Conservation (phyloP, 768 basidiomycete species). For the Hysterangium stoloniferum region DNA sequence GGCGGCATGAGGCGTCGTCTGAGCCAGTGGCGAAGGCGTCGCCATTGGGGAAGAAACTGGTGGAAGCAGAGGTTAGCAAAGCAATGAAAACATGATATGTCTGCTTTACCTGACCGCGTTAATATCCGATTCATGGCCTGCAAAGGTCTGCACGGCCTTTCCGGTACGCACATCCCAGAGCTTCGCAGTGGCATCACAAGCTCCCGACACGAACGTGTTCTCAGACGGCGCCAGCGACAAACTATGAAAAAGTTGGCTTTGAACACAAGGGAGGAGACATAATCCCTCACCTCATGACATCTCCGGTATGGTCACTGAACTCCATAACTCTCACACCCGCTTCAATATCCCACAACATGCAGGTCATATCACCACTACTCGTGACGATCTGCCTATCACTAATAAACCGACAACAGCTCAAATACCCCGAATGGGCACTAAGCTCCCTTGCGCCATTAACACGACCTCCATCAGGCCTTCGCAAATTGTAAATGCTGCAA, state of each 20-base stretch:
- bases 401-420: slow-evolving; percentile 97
- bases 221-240: slow-evolving; percentile 91
- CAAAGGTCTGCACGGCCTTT: slow-evolving; percentile 96
- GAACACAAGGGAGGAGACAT: background rate
- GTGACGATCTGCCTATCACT: slow-evolving; percentile 99
- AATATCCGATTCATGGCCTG: slow-evolving; percentile 97
- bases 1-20: slow-evolving; percentile 95
- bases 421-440: slow-evolving; percentile 95
- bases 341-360: slow-evolving; percentile 99
- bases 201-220: slow-evolving; percentile 96
- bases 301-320: slow-evolving; percentile 98
- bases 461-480: slow-evolving; percentile 58
- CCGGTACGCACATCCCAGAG: slow-evolving; percentile 98
- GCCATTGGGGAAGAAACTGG: slow-evolving; percentile 97
- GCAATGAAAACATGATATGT: slow-evolving; percentile 10
- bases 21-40: slow-evolving; percentile 99
- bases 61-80: slow-evolving; percentile 15
- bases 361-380: slow-evolving; percentile 98
- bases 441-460: slow-evolving; percentile 91
- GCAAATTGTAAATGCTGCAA: slow-evolving; percentile 95
- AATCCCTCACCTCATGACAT: slow-evolving; percentile 89
- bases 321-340: slow-evolving; percentile 96
- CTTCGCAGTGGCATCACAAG: slow-evolving; percentile 97
- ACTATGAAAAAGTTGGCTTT: slow-evolving; percentile 34
- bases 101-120: slow-evolving; percentile 95